A percentile compares a stretch with the other conserved stretches of the same genome.
Evolutionary conservation across 1,284 basidiomycete species (phyloP).

Genomic region (Ceratobasidium theobromae): DNA sequence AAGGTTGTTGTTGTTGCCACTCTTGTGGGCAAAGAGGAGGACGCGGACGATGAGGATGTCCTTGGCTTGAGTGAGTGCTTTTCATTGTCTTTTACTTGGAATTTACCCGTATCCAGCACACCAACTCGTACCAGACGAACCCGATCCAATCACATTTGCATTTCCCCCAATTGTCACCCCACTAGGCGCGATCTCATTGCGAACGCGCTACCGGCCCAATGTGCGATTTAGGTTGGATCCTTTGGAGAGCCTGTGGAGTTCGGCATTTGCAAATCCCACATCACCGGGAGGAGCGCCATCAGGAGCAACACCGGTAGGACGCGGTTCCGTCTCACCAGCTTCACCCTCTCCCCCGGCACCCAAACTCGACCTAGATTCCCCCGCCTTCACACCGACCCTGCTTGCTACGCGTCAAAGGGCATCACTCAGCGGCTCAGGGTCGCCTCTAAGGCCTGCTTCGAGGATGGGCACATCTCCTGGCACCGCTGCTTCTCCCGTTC

Average conservation of each 20-base stretch:
- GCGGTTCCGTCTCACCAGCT: conserved; percentile 33
- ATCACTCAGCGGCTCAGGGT: conserved; percentile 20
- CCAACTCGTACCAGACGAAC: conserved; percentile 47
- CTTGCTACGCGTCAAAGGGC: conserved; percentile 48
- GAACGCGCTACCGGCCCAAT: conserved; percentile 60
- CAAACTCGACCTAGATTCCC: conserved; percentile 41
- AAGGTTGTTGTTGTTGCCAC: conserved; percentile 33
- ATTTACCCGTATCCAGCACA: conserved; percentile 43
- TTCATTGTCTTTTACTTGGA: conserved; percentile 6
- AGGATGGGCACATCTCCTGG: not conserved
- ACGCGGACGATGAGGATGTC: conserved; percentile 24
- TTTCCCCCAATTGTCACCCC: conserved; percentile 69
- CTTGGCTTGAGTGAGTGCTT: conserved; percentile 35
- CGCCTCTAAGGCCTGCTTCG: conserved; percentile 15
- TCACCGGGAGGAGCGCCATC: conserved; percentile 43
- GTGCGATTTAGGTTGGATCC: conserved; percentile 72
- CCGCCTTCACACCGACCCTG: conserved; percentile 64
- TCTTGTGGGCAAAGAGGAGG: not conserved
- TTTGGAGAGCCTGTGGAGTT: conserved; percentile 68
- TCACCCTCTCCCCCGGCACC: not conserved
- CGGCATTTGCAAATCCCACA: conserved; percentile 49
- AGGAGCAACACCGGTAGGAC: conserved; percentile 40
- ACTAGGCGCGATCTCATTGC: conserved; percentile 61
- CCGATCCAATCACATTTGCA: conserved; percentile 50
- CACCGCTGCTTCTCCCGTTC: not conserved